Base-by-base conservation (phyloP, 1,139 yeast genomes). In the Suhomyces bribrorum region DNA sequence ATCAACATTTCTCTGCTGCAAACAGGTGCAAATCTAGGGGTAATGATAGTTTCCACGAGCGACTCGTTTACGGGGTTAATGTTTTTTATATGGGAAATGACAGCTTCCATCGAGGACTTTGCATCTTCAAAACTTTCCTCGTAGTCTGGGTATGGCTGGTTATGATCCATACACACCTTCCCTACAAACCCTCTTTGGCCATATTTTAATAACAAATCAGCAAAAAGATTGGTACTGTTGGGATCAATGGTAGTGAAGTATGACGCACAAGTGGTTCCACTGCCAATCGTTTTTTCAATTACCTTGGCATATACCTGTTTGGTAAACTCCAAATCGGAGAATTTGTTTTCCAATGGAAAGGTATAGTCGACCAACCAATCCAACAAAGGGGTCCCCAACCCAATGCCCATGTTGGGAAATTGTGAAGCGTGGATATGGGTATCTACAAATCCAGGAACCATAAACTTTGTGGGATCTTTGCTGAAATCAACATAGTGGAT, bases 401-500 rank as follows among this genome's bases (percentile, higher is more conserved):
- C 94, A 28, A 92, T 79, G 1, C 97, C 97, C 34, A 79, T 74
- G 59, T 92, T 92, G n/a, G 97, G 97, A 58, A 81, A 92, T 63
- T 92, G 98, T 4, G 97, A 85, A 0, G 97, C 97, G 59, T 92
- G 98, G 44, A 89, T 88, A 57, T 92, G 98, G 2, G 97, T 89
- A 56, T 92, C 98, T 11, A 92, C 69, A 52, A 92, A 89, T 1
- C 98, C 98, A 0, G 98, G 98, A 53, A 87, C 79, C 52, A 84
- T 79, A 58, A 90, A 89, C 37, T 73, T 63, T 36, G 62, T 46
- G 14, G 61, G 54, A 26, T 60, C 57, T 7, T 51, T 41, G n/a
- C 64, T 56, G 29, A 53, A 50, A 44, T 67, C 70, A 5, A 64
- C 50, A 41, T 44, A 64, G 11, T 56, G 54, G 42, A 65, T 53